Evolutionary conservation across 2,329 filamentous ascomycete genomes (phyloP).

Genomic region (Colletotrichum sp.): DNA sequence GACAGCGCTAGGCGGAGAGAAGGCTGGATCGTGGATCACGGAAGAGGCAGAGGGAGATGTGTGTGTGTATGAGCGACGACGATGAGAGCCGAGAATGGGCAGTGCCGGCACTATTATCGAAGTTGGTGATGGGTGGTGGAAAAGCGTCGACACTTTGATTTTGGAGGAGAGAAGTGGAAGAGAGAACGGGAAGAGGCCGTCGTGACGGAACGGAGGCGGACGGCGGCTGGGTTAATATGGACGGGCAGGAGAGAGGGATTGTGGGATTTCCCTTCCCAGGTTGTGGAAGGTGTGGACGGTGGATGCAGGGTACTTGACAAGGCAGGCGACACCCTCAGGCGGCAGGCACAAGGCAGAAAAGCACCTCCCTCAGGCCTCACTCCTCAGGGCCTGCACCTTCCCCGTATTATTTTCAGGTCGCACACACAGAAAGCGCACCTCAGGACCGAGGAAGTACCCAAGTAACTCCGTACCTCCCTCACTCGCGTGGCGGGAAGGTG

Average conservation of each 20-base stretch:
- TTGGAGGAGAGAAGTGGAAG: background rate
- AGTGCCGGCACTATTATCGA: background rate
- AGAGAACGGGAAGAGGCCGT: background rate
- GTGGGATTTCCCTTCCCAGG: background rate
- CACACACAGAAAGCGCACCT: background rate
- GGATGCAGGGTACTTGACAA: background rate
- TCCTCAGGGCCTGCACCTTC: background rate
- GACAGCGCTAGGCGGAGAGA: slow-evolving; percentile 12
- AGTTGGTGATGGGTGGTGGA: background rate
- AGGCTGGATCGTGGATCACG: slow-evolving; percentile 6
- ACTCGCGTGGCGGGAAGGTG: slow-evolving; percentile 18
- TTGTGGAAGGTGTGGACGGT: background rate
- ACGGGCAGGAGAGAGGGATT: slow-evolving; percentile 3
- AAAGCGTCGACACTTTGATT: background rate
- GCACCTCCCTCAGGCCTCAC: background rate
- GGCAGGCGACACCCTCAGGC: background rate
- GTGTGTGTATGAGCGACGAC: background rate
- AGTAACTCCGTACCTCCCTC: background rate
- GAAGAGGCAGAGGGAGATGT: background rate
- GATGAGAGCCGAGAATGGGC: background rate
- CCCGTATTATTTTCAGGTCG: slow-evolving; percentile 13
- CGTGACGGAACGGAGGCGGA: slow-evolving; percentile 4
- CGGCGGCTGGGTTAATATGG: slow-evolving; percentile 19
- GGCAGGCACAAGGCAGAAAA: background rate
- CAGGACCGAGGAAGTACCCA: background rate